These are phyloP conservation scores for Aspergillus sp. DNA, from an alignment of 2,329 filamentous ascomycete species.

Conservation along the genomic window DNA sequence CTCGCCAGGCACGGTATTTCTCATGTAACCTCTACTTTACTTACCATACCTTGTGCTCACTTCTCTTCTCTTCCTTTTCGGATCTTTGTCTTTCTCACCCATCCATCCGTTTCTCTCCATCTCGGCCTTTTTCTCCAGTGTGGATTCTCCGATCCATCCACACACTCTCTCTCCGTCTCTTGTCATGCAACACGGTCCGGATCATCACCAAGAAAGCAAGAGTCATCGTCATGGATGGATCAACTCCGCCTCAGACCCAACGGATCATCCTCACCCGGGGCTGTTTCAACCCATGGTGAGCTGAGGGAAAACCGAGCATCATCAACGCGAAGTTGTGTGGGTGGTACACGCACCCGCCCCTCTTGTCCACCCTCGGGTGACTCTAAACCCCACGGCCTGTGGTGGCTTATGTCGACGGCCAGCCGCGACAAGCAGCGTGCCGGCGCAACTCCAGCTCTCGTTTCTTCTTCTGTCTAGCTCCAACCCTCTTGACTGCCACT, in stretches of 20 bases:
- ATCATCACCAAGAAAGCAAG: not conserved
- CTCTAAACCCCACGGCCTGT: not conserved
- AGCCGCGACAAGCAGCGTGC: not conserved
- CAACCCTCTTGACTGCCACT: not conserved
- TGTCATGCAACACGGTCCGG: not conserved
- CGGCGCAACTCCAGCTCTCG: conserved; percentile 8
- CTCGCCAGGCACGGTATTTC: not conserved
- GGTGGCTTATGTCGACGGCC: not conserved
- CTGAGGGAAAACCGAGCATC: not conserved
- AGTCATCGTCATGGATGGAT: not conserved
- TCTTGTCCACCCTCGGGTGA: not conserved
- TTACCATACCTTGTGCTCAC: conserved; percentile 6
- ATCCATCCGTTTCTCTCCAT: not conserved
- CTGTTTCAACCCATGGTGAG: not conserved
- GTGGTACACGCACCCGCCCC: not conserved
- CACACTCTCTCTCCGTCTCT: no score
- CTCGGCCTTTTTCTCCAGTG: not conserved
- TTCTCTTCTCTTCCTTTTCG: not conserved
- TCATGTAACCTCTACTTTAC: not conserved
- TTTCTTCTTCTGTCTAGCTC: conserved; percentile 21
- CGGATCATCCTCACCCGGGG: conserved; percentile 10
- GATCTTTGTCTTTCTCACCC: not conserved
- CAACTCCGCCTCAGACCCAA: not conserved
- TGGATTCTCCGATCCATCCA: not conserved
- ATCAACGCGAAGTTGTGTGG: not conserved